Evolutionary conservation across 2,329 filamentous ascomycete species (phyloP).

Genomic region (Calonectria multiphialidica): DNA sequence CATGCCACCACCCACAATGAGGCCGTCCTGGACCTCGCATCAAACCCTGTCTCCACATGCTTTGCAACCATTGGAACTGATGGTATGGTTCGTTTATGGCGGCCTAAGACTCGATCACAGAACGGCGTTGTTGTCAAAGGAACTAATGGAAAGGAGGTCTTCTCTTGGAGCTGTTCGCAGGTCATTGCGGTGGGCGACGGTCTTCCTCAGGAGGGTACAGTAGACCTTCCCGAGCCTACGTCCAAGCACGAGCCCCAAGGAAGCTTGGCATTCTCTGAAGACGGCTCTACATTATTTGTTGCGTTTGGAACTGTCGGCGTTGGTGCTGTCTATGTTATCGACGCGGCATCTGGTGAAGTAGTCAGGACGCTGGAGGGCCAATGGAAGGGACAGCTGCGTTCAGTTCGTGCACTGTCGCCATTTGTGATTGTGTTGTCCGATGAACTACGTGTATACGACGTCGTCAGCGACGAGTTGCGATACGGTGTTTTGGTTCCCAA

Average conservation of each 20-base stretch:
- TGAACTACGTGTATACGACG: constrained; percentile 83
- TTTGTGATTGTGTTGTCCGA: constrained; percentile 82
- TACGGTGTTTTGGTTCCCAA: constrained; percentile 72
- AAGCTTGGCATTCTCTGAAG: constrained; percentile 82
- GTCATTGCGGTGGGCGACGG: constrained; percentile 65
- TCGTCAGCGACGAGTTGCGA: constrained; percentile 81
- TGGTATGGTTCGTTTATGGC: constrained; percentile 83
- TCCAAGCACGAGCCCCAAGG: constrained; percentile 62
- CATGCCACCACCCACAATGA: constrained; percentile 72
- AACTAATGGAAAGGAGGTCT: constrained; percentile 67
- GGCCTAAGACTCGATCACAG: constrained; percentile 75
- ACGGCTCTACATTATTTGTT: constrained; percentile 85
- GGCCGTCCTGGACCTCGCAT: constrained; percentile 78
- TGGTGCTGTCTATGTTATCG: constrained; percentile 80
- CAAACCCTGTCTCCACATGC: constrained; percentile 75
- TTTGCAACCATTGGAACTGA: constrained; percentile 92
- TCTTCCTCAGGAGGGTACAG: constrained; percentile 56
- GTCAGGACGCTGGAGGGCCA: constrained; percentile 76
- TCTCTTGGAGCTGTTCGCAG: constrained; percentile 81
- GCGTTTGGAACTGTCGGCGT: constrained; percentile 67
- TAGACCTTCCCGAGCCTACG: constrained; percentile 43
- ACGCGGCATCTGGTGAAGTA: constrained; percentile 76
- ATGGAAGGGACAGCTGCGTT: constrained; percentile 73
- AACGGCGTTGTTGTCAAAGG: constrained; percentile 76
- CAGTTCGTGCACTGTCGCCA: constrained; percentile 78